Evolutionary conservation across 805 yeast species (phyloP).

Genomic region (Cyberlindnera euphorbiae): DNA sequence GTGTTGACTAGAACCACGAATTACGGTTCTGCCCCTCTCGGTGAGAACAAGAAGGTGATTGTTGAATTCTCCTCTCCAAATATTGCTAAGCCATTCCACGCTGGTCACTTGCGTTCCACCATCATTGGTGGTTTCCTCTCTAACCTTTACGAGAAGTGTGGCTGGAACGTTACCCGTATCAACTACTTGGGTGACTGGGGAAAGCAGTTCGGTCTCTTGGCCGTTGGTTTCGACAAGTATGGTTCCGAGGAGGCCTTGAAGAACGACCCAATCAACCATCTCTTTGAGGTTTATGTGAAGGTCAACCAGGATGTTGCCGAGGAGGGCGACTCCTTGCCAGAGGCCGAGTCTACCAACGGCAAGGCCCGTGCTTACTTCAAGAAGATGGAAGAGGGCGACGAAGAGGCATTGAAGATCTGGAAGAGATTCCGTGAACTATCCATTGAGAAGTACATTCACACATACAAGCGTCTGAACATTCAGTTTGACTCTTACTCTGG

Average conservation of each 20-base stretch:
- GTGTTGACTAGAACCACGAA: slow-evolving; percentile 50
- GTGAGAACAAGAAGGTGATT: slow-evolving; percentile 62
- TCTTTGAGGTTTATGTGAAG: slow-evolving; percentile 89
- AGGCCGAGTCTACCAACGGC: slow-evolving; percentile 57
- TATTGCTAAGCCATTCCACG: slow-evolving; percentile 99
- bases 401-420: slow-evolving; percentile 74
- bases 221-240: slow-evolving; percentile 84
- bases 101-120: slow-evolving; percentile 97
- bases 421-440: slow-evolving; percentile 84
- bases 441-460: slow-evolving; percentile 76
- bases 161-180: slow-evolving; percentile 89
- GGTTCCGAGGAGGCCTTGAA: slow-evolving; percentile 73
- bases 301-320: slow-evolving; percentile 70
- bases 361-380: slow-evolving; percentile 85
- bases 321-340: slow-evolving; percentile 46
- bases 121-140: slow-evolving; percentile 95
- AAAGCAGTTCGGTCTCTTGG: slow-evolving; percentile 94
- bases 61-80: slow-evolving; percentile 97
- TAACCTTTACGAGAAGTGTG: slow-evolving; percentile 83
- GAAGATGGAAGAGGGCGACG: slow-evolving; percentile 92
- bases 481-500: slow-evolving; percentile 87
- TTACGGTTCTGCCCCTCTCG: slow-evolving; percentile 76
- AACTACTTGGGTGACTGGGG: slow-evolving; percentile 99
- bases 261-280: slow-evolving; percentile 85
- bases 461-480: slow-evolving; percentile 91